Base-by-base conservation (phyloP, 495 filamentous ascomycete species). In the Cercophora newfieldiana region DNA sequence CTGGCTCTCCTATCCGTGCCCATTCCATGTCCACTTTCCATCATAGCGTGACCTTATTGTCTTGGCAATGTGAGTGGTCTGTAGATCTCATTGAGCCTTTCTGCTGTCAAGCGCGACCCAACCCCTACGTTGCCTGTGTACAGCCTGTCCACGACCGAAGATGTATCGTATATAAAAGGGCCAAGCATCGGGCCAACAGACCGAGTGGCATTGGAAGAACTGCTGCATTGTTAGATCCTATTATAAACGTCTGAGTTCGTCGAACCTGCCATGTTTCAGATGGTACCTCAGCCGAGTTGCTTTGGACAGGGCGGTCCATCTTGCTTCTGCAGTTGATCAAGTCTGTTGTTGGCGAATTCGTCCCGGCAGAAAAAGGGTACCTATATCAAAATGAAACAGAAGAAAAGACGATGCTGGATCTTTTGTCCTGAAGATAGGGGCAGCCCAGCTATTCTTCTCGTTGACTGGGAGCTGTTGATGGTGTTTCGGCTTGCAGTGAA, bases 51-150 rank as follows among this genome's bases (percentile, higher is more conserved):
- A n/a, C n/a, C n/a, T n/a, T n/a, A n/a, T n/a, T n/a, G n/a, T n/a
- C 54, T 50, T 61, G 21, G 44, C 37, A 22, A 30, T 7, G 16
- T 28, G n/a, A 61, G 22, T 21, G 59, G 59, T 37, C 59, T 61
- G 37, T 19, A 61, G 28, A 61, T 61, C 59, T 61, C 37, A 61
- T 61, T 37, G 1, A 61, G 59, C 5, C 3, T 61, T 19, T 61
- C 59, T 37, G 1, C 50, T n/a, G 59, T 61, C 59, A 50, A 26
- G 2, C 37, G 33, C 21, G 59, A 22, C 6, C 8, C 5, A 3
- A 33, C 59, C 4, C 5, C 14, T 3, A n/a, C 26, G 59, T 3
- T 24, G 59, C 59, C 44, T 3, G 37, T 7, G 59, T 61, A 50
- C 33, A 61, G 25, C 25, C 59, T 61, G 19, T 61, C 59, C 1